Base-by-base conservation (phyloP, 371 early-diverging fungal genomes). In the Mucor racemosus region DNA sequence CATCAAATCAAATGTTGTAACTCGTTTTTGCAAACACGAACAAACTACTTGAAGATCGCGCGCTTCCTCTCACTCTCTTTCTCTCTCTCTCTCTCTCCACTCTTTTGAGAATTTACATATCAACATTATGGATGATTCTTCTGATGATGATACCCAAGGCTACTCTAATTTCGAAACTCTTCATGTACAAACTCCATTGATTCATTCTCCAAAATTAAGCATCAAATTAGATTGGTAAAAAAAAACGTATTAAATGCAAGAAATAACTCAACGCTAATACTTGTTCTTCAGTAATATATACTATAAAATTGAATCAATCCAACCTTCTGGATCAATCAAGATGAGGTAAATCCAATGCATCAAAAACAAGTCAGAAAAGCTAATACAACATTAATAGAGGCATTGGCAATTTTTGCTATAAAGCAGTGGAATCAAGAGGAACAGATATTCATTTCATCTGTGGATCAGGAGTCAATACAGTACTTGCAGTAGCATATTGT, bases 311-410 rank as follows among this genome's bases (percentile, higher is more conserved):
- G 92, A 91, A 60, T 88, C 85, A 73, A 81, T 91, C 60, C 92
- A 91, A 54, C 92, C 92, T 14, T 86, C 90, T 8, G 90, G 90
- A 42, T 91, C 91, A 8, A 88, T 89, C 44, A 91, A 91, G 69
- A 89, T 91, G 66, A 83, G 87, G 89, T 85, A 58, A 46, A 31
- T 14, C 26, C 26, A 26, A 26, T 26, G 3, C 26, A 26, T 26
- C 26, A 26, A 26, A 26, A 26, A 26, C 26, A 3, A 26, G 3
- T 26, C 3, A 26, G 26, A 26, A 11, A 19, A 10, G 4, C 50
- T 50, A 50, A 41, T 41, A 15, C 42, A 41, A 50, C 8, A 5
- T 21, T 31, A 3, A 11, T 39, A 61, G 91, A 65, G 91, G 92
- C 15, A 76, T 91, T 21, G 92, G 92, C 40, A 69, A 81, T 56